A percentile compares a stretch with the other conserved stretches of the same genome.
These are phyloP conservation scores for Dactylellina drechsleri DNA, from an alignment of 2,329 filamentous ascomycete species.

Conservation along the genomic window DNA sequence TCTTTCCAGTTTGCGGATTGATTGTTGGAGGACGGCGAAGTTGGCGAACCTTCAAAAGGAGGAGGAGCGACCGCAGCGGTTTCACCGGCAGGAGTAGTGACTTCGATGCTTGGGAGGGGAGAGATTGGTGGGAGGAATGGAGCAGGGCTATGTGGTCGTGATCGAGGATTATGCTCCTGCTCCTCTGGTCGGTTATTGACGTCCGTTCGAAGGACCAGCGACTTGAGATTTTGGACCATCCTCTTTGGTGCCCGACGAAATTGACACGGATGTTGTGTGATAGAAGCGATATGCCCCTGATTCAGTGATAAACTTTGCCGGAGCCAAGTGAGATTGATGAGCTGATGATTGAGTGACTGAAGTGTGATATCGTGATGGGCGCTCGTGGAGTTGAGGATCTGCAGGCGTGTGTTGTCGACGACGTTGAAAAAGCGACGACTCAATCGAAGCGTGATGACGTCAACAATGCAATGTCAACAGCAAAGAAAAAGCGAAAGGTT, in stretches of 20 bases:
- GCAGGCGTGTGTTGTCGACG: slow-evolving; percentile 19
- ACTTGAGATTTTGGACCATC: slow-evolving; percentile 51
- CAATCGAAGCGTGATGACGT: slow-evolving; percentile 15
- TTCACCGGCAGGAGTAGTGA: slow-evolving; percentile 47
- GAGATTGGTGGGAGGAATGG: slow-evolving; percentile 35
- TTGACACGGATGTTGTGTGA: not conserved
- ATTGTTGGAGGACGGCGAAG: slow-evolving; percentile 16
- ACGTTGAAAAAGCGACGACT: slow-evolving; percentile 41
- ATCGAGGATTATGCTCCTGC: slow-evolving; percentile 52
- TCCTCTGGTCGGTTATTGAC: slow-evolving; percentile 45
- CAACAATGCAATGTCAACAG: slow-evolving; percentile 40
- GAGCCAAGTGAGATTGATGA: too few species aligned
- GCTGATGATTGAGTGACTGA: too few species aligned
- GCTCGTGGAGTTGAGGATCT: slow-evolving; percentile 10
- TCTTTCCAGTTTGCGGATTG: slow-evolving; percentile 46
- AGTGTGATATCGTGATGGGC: not conserved
- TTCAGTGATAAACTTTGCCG: too few species aligned
- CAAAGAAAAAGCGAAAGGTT: slow-evolving; percentile 51
- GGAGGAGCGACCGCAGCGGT: slow-evolving; percentile 42
- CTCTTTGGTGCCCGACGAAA: slow-evolving; percentile 9
- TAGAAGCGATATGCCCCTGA: not conserved
- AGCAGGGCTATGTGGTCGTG: slow-evolving; percentile 36
- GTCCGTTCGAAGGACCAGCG: slow-evolving; percentile 53
- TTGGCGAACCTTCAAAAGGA: slow-evolving; percentile 33
- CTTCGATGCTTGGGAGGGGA: slow-evolving; percentile 41